Conservation (phyloP, 108 stramenopile species). For the Discostella stelligeroides region DNA sequence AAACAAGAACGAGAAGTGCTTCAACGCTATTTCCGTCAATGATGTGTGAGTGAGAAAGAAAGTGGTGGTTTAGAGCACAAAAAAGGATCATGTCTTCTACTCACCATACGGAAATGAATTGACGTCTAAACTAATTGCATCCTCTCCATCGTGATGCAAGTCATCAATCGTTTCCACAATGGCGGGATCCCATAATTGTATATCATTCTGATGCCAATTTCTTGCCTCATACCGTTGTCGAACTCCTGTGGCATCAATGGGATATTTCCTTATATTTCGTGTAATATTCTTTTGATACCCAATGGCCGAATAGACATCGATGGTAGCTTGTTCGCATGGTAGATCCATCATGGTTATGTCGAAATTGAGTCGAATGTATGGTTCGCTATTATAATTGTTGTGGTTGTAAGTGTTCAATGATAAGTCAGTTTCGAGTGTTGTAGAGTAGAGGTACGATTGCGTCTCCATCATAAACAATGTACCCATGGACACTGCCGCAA, state of each 20-base stretch:
- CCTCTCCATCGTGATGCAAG: slow-evolving; percentile 54
- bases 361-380: slow-evolving; percentile 79
- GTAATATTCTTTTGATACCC: slow-evolving; percentile 77
- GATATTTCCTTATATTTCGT: slow-evolving; percentile 72
- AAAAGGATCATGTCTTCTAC: neutral
- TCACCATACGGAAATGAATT: slow-evolving; percentile 42
- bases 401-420: slow-evolving; percentile 18
- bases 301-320: slow-evolving; percentile 65
- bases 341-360: slow-evolving; percentile 91
- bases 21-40: slow-evolving; percentile 10
- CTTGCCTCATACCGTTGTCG: slow-evolving; percentile 60
- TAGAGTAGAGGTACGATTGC: slow-evolving; percentile 80
- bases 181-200: slow-evolving; percentile 49
- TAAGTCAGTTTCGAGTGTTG: slow-evolving; percentile 27
- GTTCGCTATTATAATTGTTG: slow-evolving; percentile 41
- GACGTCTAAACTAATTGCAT: slow-evolving; percentile 47
- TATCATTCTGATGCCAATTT: slow-evolving; percentile 70
- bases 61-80: neutral
- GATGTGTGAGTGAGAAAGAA: neutral
- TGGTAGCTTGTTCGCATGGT: slow-evolving; percentile 82
- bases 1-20: slow-evolving; percentile 36
- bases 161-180: slow-evolving; percentile 55
- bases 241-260: slow-evolving; percentile 63
- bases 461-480: slow-evolving; percentile 87
- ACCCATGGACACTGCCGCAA: slow-evolving; percentile 61